phyloP scores from a whole-genome alignment of 2,329 filamentous ascomycete genomes.

The Arachnopeziza araneosa region DNA sequence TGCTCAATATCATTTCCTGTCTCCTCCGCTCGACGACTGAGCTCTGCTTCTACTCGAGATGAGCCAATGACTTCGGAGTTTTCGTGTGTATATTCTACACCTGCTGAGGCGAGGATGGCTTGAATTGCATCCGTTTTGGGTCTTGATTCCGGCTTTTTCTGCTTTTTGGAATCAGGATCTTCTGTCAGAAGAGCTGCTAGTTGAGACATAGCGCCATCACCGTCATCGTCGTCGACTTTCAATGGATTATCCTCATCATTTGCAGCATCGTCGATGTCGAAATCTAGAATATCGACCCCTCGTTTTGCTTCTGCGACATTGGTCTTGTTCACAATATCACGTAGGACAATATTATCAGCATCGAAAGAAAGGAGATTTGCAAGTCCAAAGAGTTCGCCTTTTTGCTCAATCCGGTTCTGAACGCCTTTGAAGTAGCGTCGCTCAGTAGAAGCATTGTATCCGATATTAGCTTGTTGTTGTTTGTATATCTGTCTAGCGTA shows the following conservation, averaged over 20 bases:
- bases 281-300: slow-evolving; percentile 72
- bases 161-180: slow-evolving; percentile 38
- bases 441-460: slow-evolving; percentile 87
- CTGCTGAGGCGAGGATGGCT: slow-evolving; percentile 80
- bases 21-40: slow-evolving; percentile 64
- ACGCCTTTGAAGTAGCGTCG: slow-evolving; percentile 94
- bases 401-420: slow-evolving; percentile 73
- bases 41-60: slow-evolving; percentile 81
- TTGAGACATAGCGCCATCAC: slow-evolving; percentile 63
- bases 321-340: slow-evolving; percentile 98
- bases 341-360: slow-evolving; percentile 70
- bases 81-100: slow-evolving; percentile 92
- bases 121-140: slow-evolving; percentile 67
- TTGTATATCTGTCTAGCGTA: slow-evolving; percentile 98
- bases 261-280: slow-evolving; percentile 61
- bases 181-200: slow-evolving; percentile 56
- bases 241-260: slow-evolving; percentile 45
- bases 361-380: slow-evolving; percentile 80
- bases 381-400: slow-evolving; percentile 91
- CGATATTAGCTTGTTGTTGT: slow-evolving; percentile 97
- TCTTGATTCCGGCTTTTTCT: slow-evolving; percentile 35
- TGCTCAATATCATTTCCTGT: slow-evolving; percentile 38
- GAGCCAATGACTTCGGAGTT: slow-evolving; percentile 93
- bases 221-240: slow-evolving; percentile 39
- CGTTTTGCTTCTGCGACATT: slow-evolving; percentile 91